phyloP scores from a whole-genome alignment of 164 flowering plant species.

The Kingdonia uniflora region DNA sequence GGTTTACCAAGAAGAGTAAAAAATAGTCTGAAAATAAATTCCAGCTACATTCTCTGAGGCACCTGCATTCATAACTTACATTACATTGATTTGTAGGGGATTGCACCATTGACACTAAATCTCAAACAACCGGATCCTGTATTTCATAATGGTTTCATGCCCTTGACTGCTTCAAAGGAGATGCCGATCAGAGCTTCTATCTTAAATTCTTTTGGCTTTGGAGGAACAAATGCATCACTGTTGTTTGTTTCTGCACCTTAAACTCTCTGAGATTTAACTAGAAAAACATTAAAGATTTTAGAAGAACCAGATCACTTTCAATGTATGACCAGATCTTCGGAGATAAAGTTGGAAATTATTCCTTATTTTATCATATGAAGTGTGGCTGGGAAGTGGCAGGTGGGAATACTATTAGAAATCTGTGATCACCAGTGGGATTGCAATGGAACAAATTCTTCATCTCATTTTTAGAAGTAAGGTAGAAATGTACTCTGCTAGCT shows the following conservation, averaged over 20 bases:
- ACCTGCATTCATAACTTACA: too few relatives aligned
- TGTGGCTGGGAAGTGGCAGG: too few relatives aligned
- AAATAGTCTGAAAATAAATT: background rate
- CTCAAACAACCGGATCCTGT: slow-evolving; percentile 69
- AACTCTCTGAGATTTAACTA: background rate
- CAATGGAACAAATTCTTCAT: too few relatives aligned
- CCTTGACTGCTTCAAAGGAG: slow-evolving; percentile 53
- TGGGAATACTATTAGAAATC: too few relatives aligned
- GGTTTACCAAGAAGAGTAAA: background rate
- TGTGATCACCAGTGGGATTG: too few relatives aligned
- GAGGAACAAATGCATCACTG: slow-evolving; percentile 91
- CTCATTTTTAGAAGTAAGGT: too few relatives aligned
- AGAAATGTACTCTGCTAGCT: too few relatives aligned
- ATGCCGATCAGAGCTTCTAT: slow-evolving; percentile 66
- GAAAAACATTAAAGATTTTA: background rate
- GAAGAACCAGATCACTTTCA: background rate
- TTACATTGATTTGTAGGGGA: too few relatives aligned
- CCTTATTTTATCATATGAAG: too few relatives aligned
- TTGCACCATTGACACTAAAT: slow-evolving; percentile 79
- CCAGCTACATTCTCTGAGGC: too few relatives aligned
- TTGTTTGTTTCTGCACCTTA: slow-evolving; percentile 42
- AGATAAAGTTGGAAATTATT: too few relatives aligned
- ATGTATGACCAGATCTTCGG: too few relatives aligned
- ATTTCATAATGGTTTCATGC: slow-evolving; percentile 57
- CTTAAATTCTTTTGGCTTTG: slow-evolving; percentile 97